A percentile compares a stretch with the other conserved stretches of the same genome.
Evolutionary conservation across 208 protist species (phyloP).

Genomic region (Acanthamoeba rhysodes): DNA sequence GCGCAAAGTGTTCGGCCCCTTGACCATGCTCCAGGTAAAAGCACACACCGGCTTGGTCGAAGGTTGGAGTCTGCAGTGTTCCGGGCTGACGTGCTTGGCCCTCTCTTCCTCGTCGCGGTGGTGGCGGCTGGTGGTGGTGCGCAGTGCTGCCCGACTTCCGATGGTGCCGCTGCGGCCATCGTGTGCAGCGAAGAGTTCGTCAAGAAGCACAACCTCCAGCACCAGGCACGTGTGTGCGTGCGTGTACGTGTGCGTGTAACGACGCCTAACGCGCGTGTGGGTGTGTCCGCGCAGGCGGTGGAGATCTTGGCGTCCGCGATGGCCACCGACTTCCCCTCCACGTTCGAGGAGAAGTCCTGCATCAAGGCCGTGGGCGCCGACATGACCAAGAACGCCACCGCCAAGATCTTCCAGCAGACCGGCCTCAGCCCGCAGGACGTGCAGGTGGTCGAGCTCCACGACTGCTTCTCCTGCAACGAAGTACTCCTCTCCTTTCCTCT

Average conservation of each 20-base stretch:
- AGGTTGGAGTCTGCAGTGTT: too few relatives aligned
- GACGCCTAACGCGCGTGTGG: not conserved
- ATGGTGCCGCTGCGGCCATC: constrained; percentile 81
- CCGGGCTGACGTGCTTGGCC: too few relatives aligned
- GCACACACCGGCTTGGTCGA: not conserved
- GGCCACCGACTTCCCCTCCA: constrained; percentile 76
- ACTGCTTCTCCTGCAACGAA: constrained; percentile 86
- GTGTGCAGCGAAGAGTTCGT: constrained; percentile 82
- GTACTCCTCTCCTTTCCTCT: constrained; percentile 67
- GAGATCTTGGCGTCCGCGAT: constrained; percentile 77
- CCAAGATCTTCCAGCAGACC: constrained; percentile 66
- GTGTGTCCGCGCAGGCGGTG: constrained; percentile 65
- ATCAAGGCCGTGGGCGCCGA: constrained; percentile 81
- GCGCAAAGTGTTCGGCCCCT: constrained; percentile 46
- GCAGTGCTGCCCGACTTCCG: constrained; percentile 83
- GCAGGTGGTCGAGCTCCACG: constrained; percentile 85
- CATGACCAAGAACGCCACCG: constrained; percentile 76
- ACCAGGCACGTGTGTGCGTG: not conserved
- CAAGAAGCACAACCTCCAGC: constrained; percentile 78
- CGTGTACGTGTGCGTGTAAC: too few relatives aligned
- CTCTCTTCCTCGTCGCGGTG: too few relatives aligned
- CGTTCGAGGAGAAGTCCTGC: constrained; percentile 73
- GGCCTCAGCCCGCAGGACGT: constrained; percentile 78
- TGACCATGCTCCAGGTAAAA: constrained; percentile 77
- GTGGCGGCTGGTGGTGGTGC: too few relatives aligned